Evolutionary conservation across 2,329 filamentous ascomycete genomes (phyloP).

Genomic region (Fusarium subglutinans): DNA sequence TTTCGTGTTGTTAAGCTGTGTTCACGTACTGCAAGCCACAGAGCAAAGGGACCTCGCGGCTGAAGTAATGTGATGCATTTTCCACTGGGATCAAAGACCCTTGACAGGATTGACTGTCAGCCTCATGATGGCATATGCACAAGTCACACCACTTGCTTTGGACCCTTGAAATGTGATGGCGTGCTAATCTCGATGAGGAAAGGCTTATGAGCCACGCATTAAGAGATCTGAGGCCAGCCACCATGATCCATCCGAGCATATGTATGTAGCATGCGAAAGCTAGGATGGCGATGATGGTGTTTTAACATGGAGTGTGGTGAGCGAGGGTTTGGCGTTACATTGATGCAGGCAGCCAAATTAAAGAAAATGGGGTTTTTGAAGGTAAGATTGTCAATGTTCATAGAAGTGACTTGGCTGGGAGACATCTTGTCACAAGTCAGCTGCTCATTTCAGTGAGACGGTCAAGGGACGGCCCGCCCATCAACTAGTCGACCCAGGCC

Average conservation of each 20-base stretch:
- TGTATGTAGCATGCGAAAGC: not conserved
- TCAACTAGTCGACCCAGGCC: conserved; percentile 30
- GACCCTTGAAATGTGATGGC: conserved; percentile 25
- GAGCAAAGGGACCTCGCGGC: not conserved
- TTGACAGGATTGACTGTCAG: conserved; percentile 31
- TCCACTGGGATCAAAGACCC: conserved; percentile 6
- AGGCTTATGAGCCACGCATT: conserved; percentile 36
- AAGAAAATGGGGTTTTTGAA: not conserved
- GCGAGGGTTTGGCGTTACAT: conserved; percentile 27
- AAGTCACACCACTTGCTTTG: conserved; percentile 38
- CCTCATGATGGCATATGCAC: conserved; percentile 40
- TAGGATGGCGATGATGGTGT: conserved; percentile 9
- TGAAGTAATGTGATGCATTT: conserved; percentile 1
- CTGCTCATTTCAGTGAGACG: conserved; percentile 32
- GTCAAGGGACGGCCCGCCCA: conserved; percentile 42
- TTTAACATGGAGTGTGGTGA: conserved; percentile 10
- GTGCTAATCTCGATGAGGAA: conserved; percentile 37
- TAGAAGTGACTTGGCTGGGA: not conserved
- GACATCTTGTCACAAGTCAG: conserved; percentile 23
- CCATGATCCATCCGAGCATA: conserved; percentile 25
- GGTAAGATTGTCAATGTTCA: not conserved
- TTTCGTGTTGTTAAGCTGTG: not conserved
- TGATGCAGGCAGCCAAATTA: conserved; percentile 5
- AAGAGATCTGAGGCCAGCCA: conserved; percentile 40
- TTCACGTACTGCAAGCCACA: not conserved